Conservation (phyloP, 2,329 filamentous ascomycete species). For the Fusarium continuum region DNA sequence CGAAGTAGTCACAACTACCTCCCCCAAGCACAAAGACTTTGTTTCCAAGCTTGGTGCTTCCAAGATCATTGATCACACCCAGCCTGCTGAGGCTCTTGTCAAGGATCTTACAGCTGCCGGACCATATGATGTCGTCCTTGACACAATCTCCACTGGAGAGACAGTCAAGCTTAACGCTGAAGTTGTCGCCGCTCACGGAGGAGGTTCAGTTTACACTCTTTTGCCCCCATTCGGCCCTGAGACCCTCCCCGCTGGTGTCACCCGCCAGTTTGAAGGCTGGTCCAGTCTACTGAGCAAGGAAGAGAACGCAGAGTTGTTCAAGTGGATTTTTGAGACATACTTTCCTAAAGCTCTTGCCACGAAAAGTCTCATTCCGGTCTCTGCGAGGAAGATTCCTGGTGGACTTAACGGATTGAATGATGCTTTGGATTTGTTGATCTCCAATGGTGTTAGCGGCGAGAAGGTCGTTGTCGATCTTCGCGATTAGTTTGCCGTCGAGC, state of each 20-base stretch:
- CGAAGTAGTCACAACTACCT: slow-evolving; percentile 29
- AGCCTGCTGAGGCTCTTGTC: background rate
- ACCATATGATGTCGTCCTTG: slow-evolving; percentile 20
- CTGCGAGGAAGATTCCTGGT: slow-evolving; percentile 21
- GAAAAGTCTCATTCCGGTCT: slow-evolving; percentile 11
- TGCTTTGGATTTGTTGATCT: slow-evolving; percentile 16
- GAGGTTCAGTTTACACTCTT: slow-evolving; percentile 24
- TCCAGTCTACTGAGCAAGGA: slow-evolving; percentile 30
- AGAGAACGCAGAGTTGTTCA: slow-evolving; percentile 18
- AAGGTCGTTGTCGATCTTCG: slow-evolving; percentile 32
- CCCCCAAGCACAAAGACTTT: slow-evolving; percentile 26
- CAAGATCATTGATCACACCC: slow-evolving; percentile 12
- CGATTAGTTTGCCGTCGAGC: background rate
- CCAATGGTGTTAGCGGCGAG: slow-evolving; percentile 30
- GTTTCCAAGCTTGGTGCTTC: slow-evolving; percentile 22
- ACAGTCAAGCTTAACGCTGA: slow-evolving; percentile 27
- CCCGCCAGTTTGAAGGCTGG: slow-evolving; percentile 32
- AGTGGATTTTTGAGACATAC: slow-evolving; percentile 31
- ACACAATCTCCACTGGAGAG: slow-evolving; percentile 25
- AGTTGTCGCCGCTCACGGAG: slow-evolving; percentile 20
- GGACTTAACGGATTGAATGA: slow-evolving; percentile 25
- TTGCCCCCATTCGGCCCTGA: slow-evolving; percentile 28
- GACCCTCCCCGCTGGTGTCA: slow-evolving; percentile 15
- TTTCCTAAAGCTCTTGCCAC: slow-evolving; percentile 21
- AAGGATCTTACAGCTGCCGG: slow-evolving; percentile 14